A percentile compares a stretch with the other conserved stretches of the same genome.
phyloP scores from a whole-genome alignment of 2,329 filamentous ascomycete species.

The Fusarium papillatum region DNA sequence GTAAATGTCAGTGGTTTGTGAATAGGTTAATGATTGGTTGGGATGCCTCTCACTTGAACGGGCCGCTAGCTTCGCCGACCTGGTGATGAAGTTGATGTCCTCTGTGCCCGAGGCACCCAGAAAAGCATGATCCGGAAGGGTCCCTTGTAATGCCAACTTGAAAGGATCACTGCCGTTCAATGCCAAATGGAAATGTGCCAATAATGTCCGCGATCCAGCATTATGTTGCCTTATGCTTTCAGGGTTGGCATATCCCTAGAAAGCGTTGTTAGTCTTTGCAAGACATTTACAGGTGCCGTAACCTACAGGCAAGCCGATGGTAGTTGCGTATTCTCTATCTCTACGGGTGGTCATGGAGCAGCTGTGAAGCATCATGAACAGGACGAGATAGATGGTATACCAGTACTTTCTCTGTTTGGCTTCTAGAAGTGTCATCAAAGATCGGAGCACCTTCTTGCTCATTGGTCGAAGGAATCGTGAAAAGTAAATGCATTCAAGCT shows the following conservation, averaged over 20 bases:
- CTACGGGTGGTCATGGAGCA: conserved; percentile 14
- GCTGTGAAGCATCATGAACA: conserved; percentile 28
- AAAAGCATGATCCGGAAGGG: background rate
- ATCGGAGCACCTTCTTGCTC: background rate
- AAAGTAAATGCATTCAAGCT: conserved; percentile 1
- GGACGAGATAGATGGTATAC: conserved; percentile 20
- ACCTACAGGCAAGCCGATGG: background rate
- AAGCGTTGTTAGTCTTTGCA: background rate
- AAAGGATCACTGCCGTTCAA: background rate
- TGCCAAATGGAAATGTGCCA: conserved; percentile 1
- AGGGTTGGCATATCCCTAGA: background rate
- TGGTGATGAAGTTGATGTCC: background rate
- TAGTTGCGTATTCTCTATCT: background rate
- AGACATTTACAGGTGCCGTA: background rate
- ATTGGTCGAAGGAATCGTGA: background rate
- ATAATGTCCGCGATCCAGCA: background rate
- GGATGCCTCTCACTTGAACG: background rate
- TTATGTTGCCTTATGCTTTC: conserved; percentile 3
- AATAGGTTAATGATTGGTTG: background rate
- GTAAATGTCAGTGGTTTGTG: background rate
- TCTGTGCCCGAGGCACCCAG: background rate
- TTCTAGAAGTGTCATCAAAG: background rate
- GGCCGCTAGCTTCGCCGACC: background rate
- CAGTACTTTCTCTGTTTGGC: background rate
- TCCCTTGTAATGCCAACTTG: background rate